Evolutionary conservation across 108 stramenopile genomes (phyloP).

Genomic region (Cyclotella cryptica): DNA sequence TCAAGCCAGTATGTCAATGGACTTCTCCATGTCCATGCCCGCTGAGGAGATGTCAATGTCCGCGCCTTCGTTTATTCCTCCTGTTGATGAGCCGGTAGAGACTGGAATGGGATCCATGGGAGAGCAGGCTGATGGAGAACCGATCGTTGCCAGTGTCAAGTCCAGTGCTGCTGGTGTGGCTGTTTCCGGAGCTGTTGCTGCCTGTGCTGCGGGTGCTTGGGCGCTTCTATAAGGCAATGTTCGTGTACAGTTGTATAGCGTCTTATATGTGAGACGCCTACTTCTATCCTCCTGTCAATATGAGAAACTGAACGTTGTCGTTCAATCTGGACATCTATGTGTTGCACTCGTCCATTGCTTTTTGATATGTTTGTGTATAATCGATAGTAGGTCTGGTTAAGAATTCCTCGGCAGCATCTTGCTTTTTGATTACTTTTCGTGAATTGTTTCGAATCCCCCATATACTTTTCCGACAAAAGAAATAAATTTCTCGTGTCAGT

Average conservation of each 20-base stretch:
- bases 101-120: background rate
- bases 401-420: too few relatives aligned
- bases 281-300: background rate
- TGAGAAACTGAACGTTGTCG: background rate
- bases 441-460: too few relatives aligned
- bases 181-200: background rate
- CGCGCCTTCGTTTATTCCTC: background rate
- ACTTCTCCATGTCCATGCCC: constrained; percentile 7
- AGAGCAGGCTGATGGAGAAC: background rate
- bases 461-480: too few relatives aligned
- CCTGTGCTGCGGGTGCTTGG: background rate
- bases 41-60: background rate
- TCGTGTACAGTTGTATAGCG: background rate
- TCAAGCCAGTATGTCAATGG: constrained; percentile 8
- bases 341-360: too few relatives aligned
- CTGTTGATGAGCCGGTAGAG: background rate
- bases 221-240: constrained; percentile 1
- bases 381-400: too few relatives aligned
- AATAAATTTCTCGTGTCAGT: too few relatives aligned
- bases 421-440: too few relatives aligned
- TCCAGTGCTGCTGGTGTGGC: constrained; percentile 1
- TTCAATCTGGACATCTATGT: too few relatives aligned
- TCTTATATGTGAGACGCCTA: background rate
- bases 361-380: too few relatives aligned
- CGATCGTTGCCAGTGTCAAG: background rate